Percentiles rank a stretch among this genome's conserved stretches.
phyloP scores from a whole-genome alignment of 768 basidiomycete genomes.

The Calocybe cyanea region DNA sequence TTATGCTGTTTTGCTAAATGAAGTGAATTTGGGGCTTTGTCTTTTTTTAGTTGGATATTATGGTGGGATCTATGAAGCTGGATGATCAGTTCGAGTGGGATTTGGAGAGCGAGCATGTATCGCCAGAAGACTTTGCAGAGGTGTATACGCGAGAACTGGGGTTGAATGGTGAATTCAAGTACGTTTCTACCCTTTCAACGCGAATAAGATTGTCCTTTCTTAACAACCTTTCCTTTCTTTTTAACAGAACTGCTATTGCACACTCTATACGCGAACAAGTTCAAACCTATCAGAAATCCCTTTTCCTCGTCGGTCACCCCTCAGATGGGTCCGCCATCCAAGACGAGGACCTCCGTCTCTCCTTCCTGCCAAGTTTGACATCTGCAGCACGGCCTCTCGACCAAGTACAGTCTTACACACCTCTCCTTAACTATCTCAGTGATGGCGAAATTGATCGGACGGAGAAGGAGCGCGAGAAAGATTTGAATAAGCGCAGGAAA shows the following conservation, averaged over 20 bases:
- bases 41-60: conserved; percentile 79
- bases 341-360: conserved; percentile 88
- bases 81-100: conserved; percentile 99
- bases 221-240: not conserved
- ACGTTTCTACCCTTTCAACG: conserved; percentile 24
- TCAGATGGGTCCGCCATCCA: conserved; percentile 73
- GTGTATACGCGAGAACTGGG: conserved; percentile 85
- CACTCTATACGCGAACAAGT: conserved; percentile 96
- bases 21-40: conserved; percentile 8
- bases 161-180: conserved; percentile 90
- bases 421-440: conserved; percentile 83
- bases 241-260: conserved; percentile 83
- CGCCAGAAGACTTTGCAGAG: conserved; percentile 91
- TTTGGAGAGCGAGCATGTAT: conserved; percentile 70
- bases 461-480: conserved; percentile 94
- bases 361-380: conserved; percentile 81
- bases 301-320: conserved; percentile 86
- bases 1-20: no score
- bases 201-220: not conserved
- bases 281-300: conserved; percentile 85
- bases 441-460: conserved; percentile 85
- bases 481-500: conserved; percentile 79
- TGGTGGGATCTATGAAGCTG: conserved; percentile 87
- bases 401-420: conserved; percentile 79
- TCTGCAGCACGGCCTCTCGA: conserved; percentile 71